A percentile compares a stretch with the other conserved stretches of the same genome.
Evolutionary conservation across 2,329 filamentous ascomycete species (phyloP).

Genomic region (Xylariaceae sp.): DNA sequence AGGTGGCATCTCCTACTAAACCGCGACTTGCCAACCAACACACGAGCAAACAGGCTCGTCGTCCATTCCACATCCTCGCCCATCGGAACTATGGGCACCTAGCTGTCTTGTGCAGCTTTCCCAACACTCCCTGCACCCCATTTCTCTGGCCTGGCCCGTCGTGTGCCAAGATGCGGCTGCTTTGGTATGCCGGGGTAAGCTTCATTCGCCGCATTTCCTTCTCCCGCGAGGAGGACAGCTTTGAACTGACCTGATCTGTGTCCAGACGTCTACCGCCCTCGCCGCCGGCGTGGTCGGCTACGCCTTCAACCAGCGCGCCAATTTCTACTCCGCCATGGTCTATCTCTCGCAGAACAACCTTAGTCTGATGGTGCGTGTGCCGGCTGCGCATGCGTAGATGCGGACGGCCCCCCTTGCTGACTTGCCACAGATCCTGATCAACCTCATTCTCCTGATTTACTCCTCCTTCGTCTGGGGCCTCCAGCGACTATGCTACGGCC

Average conservation of each 20-base stretch:
- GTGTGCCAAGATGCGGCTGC: constrained; percentile 44
- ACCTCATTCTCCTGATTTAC: constrained; percentile 76
- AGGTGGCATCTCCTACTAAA: constrained; percentile 1
- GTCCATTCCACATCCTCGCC: constrained; percentile 5
- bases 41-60: constrained; percentile 11
- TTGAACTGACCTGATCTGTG: constrained; percentile 9
- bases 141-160: constrained; percentile 8
- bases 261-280: constrained; percentile 64
- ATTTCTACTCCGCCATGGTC: constrained; percentile 97
- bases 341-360: constrained; percentile 95
- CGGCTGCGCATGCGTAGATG: constrained; percentile 7
- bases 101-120: constrained; percentile 15
- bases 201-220: constrained; percentile 8
- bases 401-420: background rate
- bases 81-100: constrained; percentile 29
- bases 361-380: constrained; percentile 68
- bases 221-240: constrained; percentile 4
- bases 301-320: constrained; percentile 88
- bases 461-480: constrained; percentile 77
- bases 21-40: background rate
- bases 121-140: constrained; percentile 5
- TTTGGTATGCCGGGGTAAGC: constrained; percentile 55
- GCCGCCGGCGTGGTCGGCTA: constrained; percentile 79
- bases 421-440: constrained; percentile 77
- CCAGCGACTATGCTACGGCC: constrained; percentile 84